phyloP scores from a whole-genome alignment of 2,329 filamentous ascomycete genomes.

The Fusarium transvaalense region DNA sequence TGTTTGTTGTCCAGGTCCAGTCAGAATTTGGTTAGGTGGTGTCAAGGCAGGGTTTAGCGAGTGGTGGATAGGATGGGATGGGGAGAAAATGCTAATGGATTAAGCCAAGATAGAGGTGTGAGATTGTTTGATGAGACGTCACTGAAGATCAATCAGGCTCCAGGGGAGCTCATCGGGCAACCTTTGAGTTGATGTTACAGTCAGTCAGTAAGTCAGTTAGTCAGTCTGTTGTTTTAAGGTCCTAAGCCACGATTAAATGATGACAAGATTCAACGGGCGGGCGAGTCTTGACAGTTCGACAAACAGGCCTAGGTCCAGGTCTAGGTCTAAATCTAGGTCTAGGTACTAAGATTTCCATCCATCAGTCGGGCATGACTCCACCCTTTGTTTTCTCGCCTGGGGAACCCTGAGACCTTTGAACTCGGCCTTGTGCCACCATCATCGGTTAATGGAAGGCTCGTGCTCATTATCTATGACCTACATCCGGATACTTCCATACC shows the following conservation, averaged over 20 bases:
- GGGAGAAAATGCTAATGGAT: slow-evolving; percentile 16
- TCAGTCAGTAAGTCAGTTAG: not conserved
- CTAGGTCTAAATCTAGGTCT: too few species aligned
- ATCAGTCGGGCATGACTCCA: too few species aligned
- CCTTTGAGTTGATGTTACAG: slow-evolving; percentile 15
- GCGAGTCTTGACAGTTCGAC: not conserved
- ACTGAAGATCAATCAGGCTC: slow-evolving; percentile 46
- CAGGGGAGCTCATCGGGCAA: slow-evolving; percentile 33
- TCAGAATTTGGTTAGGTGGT: slow-evolving; percentile 23
- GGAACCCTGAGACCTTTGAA: slow-evolving; percentile 24
- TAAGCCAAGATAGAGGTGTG: slow-evolving; percentile 9
- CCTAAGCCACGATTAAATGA: slow-evolving; percentile 31
- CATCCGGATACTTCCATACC: not conserved
- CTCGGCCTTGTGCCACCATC: slow-evolving; percentile 13
- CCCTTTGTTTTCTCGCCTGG: slow-evolving; percentile 13
- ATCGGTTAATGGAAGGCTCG: slow-evolving; percentile 17
- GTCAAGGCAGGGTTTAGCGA: slow-evolving; percentile 36
- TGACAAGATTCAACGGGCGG: slow-evolving; percentile 6
- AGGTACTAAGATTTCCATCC: too few species aligned
- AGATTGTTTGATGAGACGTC: slow-evolving; percentile 41
- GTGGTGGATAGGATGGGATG: slow-evolving; percentile 9
- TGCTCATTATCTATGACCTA: slow-evolving; percentile 6
- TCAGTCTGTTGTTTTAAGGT: slow-evolving; percentile 1
- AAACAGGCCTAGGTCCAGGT: too few species aligned
- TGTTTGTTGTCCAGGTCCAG: not conserved